Conservation (phyloP, 1,284 basidiomycete genomes). For the Sanghuangporus baumii region DNA sequence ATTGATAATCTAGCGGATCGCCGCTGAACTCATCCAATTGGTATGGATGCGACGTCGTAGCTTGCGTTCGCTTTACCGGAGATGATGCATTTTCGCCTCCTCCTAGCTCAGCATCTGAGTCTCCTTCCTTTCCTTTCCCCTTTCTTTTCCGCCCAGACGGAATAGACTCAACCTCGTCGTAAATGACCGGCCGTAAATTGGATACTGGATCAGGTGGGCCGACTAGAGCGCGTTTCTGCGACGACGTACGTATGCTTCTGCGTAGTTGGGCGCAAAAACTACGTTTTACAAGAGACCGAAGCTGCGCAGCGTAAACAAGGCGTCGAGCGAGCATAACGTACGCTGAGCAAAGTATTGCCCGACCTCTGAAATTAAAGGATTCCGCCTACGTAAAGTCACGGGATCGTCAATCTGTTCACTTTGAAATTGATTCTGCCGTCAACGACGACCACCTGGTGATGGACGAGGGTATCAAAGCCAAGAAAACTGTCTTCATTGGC, state of each 20-base stretch:
- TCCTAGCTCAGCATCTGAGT: not conserved
- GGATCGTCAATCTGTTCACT: not conserved
- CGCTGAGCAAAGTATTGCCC: not conserved
- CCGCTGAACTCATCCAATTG: conserved; percentile 62
- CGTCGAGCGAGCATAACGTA: not conserved
- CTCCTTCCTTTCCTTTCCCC: not conserved
- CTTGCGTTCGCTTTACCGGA: not conserved
- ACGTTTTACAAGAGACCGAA: not conserved
- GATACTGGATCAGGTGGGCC: conserved; percentile 71
- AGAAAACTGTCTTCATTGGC: conserved; percentile 77
- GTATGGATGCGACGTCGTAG: conserved; percentile 50
- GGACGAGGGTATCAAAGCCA: conserved; percentile 76
- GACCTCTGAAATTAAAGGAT: not conserved
- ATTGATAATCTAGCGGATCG: conserved; percentile 51
- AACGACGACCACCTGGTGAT: conserved; percentile 31
- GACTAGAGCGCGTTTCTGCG: conserved; percentile 33
- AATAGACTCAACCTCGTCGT: conserved; percentile 46
- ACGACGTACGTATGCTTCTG: conserved; percentile 2
- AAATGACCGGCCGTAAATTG: conserved; percentile 71
- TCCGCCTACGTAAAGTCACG: not conserved
- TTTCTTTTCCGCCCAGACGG: conserved; percentile 22
- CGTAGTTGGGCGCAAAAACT: not conserved
- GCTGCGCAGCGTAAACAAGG: not conserved
- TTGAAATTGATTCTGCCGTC: not conserved
- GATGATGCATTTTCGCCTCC: not conserved